Evolutionary conservation across 352 stramenopile species (phyloP).

Genomic region (Globisporangium spiculum): DNA sequence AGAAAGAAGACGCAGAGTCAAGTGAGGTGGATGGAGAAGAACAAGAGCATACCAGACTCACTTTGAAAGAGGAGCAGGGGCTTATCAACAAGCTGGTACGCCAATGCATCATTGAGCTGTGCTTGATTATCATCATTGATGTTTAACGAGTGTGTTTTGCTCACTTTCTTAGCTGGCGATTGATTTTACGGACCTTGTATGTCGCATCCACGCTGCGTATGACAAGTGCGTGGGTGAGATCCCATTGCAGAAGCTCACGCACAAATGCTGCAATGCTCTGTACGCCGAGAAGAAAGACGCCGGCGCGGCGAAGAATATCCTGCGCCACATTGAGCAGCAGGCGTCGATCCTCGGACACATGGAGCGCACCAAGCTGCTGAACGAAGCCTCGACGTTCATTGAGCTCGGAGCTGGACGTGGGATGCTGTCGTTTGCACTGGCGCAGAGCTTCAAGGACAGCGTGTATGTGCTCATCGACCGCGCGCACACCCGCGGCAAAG

Average conservation of each 20-base stretch:
- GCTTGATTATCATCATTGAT: neutral
- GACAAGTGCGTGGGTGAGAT: constrained; percentile 55
- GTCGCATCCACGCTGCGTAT: constrained; percentile 52
- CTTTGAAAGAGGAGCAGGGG: constrained; percentile 44
- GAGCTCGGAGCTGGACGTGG: constrained; percentile 74
- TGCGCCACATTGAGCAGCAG: constrained; percentile 84
- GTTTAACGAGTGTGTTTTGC: neutral
- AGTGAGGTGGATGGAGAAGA: constrained; percentile 2
- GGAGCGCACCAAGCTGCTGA: constrained; percentile 48
- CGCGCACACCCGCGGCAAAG: constrained; percentile 67
- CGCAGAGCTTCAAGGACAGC: constrained; percentile 56
- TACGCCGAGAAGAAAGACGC: constrained; percentile 58
- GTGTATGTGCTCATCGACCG: constrained; percentile 79
- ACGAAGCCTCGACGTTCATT: constrained; percentile 46
- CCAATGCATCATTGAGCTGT: neutral
- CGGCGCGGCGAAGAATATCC: constrained; percentile 50
- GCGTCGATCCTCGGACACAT: constrained; percentile 82
- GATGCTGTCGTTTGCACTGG: constrained; percentile 78
- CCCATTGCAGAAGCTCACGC: constrained; percentile 60
- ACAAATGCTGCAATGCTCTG: constrained; percentile 60
- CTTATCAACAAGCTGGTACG: constrained; percentile 71
- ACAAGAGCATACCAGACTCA: constrained; percentile 36
- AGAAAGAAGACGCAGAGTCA: neutral
- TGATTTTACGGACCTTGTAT: constrained; percentile 53
- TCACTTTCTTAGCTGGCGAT: constrained; percentile 23